Evolutionary conservation across 768 basidiomycete genomes (phyloP), one percentile per base, ranked within the genome.

Genomic region (Suillus clintonianus): DNA sequence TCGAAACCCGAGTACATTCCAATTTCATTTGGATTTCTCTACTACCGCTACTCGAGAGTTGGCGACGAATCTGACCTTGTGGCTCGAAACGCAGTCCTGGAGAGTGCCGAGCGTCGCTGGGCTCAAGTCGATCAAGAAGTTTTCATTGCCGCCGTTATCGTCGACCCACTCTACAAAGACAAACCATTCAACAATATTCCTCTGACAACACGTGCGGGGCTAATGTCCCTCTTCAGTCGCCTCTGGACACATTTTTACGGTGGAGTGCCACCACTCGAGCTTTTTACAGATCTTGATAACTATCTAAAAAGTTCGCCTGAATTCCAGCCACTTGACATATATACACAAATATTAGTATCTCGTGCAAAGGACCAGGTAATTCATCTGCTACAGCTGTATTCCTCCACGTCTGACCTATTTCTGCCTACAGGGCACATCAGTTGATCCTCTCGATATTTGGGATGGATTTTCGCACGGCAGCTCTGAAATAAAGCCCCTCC

Each of bases 21-120:
- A 2, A 59, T 78, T 6, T 71, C 71, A 30, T 77, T 78, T 62
- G 78, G 74, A 2, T 67, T 64, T 34, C 64, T 78, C 2, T 24
- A 48, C 13, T 48, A 24, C 24, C 6, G 13, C 15, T 67, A 30
- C 43, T 59, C 5, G 27, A 64, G 19, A 74, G 68, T 61, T 15
- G 36, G n/a, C 19, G 36, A 61, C 7, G 17, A 41, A 3, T 2
- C 51, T 32, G 60, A 72, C 39, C 42, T 24, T 41, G 45, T 39
- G 30, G 58, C 60, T 24, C 37, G 56, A 8, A 45, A 39, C 3
- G 76, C 72, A 8, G 71, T 78, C 45, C 64, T 75, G 4, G 50
- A 65, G 1, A 79, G 79, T 63, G 62, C 76, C 17, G 74, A 79
- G 58, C 50, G 27, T 2, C 65, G 66, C 7, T 79, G 77, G 77